Evolutionary conservation across 106 monocot species (phyloP), one percentile per base, ranked within the genome.

Genomic region (Allium sativum): DNA sequence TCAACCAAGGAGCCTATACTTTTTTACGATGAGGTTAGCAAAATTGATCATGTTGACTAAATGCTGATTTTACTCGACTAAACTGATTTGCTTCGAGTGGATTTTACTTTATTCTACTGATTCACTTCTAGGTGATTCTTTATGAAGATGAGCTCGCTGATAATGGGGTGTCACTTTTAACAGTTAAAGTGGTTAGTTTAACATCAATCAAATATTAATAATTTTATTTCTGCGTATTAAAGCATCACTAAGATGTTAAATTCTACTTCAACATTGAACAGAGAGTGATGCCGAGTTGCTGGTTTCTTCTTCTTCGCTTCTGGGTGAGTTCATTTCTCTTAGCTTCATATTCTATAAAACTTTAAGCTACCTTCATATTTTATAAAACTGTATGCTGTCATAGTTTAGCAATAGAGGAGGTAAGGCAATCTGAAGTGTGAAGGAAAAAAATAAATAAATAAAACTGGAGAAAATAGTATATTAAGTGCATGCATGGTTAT

Each of bases 111-210:
- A 31, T 31, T 12, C 48, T 6, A 50, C 11, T 50, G 15, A 11
- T 50, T 11, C 48, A 50, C 62, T 59, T 70, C 3, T 71, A 96
- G 95, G 92, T 92, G n/a, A 74, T 98, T 66, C 62, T 98, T 19
- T 98, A 98, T 59, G 96, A 98, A 78, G 96, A 98, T 68, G 96
- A 98, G 65, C 78, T 98, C 70, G 84, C 91, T 59, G 91, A 98
- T 40, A 92, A 64, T 76, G 96, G 96, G 65, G 73, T 91, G 53
- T 91, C 96, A 21, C 73, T 98, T 18, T 73, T 98, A 56, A 88
- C 96, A 61, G 96, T 81, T 7, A 84, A 91, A 92, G 91, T 98
- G 80, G 95, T 90, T 77, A 40, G 8, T 22, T 60, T 43, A 12
- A 16, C 18, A 62, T 62, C 2, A 9, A 20, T 12, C 4, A 47